Evolutionary conservation across 805 yeast genomes (phyloP).

Genomic region (Candida coquimbonensis): DNA sequence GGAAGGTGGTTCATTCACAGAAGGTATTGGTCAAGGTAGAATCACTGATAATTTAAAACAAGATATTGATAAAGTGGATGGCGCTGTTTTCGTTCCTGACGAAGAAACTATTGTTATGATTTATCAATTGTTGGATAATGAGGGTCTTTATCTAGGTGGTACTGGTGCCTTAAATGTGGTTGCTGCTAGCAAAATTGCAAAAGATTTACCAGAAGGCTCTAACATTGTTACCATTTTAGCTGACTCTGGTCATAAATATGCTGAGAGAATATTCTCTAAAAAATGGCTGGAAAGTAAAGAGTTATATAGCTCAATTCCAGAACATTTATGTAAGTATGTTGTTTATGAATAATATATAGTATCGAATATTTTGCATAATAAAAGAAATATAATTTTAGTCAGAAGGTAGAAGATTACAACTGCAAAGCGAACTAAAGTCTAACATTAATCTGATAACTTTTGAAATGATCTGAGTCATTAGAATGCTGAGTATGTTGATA

Average conservation of each 20-base stretch:
- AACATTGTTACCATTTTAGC: constrained; percentile 86
- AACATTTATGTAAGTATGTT: constrained; percentile 62
- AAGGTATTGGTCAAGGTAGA: constrained; percentile 95
- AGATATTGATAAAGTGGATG: constrained; percentile 70
- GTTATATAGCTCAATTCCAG: constrained; percentile 61
- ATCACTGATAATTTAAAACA: constrained; percentile 75
- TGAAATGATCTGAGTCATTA: too few species aligned
- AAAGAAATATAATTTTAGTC: too few species aligned
- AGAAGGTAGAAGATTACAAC: too few species aligned
- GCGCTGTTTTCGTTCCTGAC: constrained; percentile 74
- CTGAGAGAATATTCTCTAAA: constrained; percentile 71
- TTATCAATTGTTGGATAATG: constrained; percentile 76
- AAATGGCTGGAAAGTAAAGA: constrained; percentile 70
- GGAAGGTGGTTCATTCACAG: constrained; percentile 83
- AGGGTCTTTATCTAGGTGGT: constrained; percentile 87
- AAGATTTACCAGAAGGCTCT: constrained; percentile 64
- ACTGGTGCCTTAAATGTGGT: constrained; percentile 87
- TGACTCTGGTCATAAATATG: constrained; percentile 86
- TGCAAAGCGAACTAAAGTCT: too few species aligned
- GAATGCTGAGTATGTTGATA: too few species aligned
- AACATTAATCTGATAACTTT: too few species aligned
- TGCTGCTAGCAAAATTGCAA: constrained; percentile 77
- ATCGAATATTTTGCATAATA: too few species aligned
- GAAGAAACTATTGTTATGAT: constrained; percentile 78
- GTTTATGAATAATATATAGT: constrained; percentile 23